These are phyloP conservation scores for Diversispora eburnea DNA, from an alignment of 192 early-diverging fungal species.

Conservation along the genomic window DNA sequence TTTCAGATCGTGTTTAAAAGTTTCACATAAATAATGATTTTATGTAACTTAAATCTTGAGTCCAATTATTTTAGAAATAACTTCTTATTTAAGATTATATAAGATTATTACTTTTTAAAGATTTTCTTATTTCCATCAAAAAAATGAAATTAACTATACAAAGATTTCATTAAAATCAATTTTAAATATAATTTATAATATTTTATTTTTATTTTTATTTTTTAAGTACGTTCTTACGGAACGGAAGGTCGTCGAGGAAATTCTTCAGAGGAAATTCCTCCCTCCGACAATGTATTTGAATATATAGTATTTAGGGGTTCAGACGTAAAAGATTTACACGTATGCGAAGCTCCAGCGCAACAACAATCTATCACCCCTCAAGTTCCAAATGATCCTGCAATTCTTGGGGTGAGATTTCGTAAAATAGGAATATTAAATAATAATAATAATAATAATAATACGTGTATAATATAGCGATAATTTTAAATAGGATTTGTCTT, in stretches of 20 bases:
- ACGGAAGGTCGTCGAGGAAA: constrained; percentile 87
- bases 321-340: constrained; percentile 85
- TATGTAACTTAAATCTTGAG: no score
- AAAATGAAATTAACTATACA: not conserved
- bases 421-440: not conserved
- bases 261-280: constrained; percentile 80
- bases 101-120: no score
- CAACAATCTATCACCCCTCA: constrained; percentile 52
- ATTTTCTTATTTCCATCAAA: not conserved
- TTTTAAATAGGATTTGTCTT: not conserved
- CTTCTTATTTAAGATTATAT: no score
- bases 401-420: constrained; percentile 54
- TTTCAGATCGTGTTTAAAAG: not conserved
- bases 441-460: no score
- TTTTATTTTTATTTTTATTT: not conserved
- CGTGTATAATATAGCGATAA: no score
- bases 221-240: constrained; percentile 83
- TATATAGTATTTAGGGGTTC: constrained; percentile 92
- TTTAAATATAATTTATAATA: not conserved
- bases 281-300: constrained; percentile 80
- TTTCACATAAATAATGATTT: no score
- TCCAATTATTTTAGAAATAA: no score
- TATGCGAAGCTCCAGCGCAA: constrained; percentile 57
- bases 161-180: not conserved
- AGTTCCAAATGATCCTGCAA: constrained; percentile 82